Base-by-base conservation (phyloP, 2,329 filamentous ascomycete species). In the Cercospora sojina region DNA sequence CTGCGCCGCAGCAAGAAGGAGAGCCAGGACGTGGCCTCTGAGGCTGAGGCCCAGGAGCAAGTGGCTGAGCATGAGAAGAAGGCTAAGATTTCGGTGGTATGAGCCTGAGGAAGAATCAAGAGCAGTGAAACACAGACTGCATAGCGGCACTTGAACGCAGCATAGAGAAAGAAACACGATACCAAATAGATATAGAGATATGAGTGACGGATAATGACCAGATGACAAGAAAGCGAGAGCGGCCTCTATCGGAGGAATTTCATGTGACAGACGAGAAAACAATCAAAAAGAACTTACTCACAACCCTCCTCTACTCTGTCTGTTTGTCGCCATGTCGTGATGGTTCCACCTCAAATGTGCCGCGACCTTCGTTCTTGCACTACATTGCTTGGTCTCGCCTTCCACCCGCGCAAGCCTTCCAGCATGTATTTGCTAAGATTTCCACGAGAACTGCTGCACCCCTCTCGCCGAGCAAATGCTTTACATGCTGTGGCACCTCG, bases 1-100 rank as follows among this genome's bases (percentile, higher is more conserved):
- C 55, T 71, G 47, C 58, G 69, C 29, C 57, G 69, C 56, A 71
- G 63, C 62, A 57, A 67, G 13, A 66, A 65, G 57, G 69, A 69
- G 56, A 71, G 67, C 47, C 64, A 64, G 43, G 53, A 62, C 23
- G 67, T 71, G 23, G 65, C 64, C 23, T 23, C 61, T 51, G 53
- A 62, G 43, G 69, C 67, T 47, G 69, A 69, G 62, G 20, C 35
- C 12, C 62, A 64, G 31, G 67, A 69, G 69, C 57, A 59, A 55
- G 63, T 56, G 58, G 64, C 60, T 58, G 64, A 66, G 29, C 38
- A 51, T 23, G 61, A 59, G 23, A 68, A 68, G 41, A 65, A 68
- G 49, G 27, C 49, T 7, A 66, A 71, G 62, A 64, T 65, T 7
- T 49, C 43, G 13, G 43, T 23, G 18, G 20, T 65, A 57, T 43